A percentile compares a stretch with the other conserved stretches of the same genome.
These are phyloP conservation scores for Backusella tarrabulga DNA, from an alignment of 192 early-diverging fungal species.

Conservation along the genomic window DNA sequence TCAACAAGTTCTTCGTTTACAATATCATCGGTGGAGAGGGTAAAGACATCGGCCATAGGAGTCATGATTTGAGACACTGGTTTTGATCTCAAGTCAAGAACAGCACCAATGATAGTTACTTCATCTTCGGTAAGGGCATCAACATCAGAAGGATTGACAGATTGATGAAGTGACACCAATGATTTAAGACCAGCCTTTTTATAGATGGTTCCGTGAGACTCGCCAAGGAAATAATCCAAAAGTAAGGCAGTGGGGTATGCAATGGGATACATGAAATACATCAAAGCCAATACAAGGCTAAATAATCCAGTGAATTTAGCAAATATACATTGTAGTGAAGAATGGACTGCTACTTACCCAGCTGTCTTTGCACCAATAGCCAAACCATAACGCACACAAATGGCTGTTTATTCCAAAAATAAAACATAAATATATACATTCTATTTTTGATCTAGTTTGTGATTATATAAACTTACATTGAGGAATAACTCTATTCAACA, in stretches of 20 bases:
- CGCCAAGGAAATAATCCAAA: conserved; percentile 85
- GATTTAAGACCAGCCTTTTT: conserved; percentile 74
- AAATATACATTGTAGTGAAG: neutral
- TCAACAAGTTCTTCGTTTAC: conserved; percentile 58
- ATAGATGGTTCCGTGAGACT: conserved; percentile 88
- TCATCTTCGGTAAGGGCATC: conserved; percentile 76
- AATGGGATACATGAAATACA: conserved; percentile 67
- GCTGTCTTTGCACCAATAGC: conserved; percentile 89
- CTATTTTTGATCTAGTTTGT: neutral
- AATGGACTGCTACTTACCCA: conserved; percentile 28
- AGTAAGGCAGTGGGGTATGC: conserved; percentile 88
- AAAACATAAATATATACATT: neutral
- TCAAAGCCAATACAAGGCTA: conserved; percentile 61
- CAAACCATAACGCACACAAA: conserved; percentile 91
- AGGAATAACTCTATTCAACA: conserved; percentile 68
- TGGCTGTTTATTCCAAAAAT: conserved; percentile 43
- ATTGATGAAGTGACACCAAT: conserved; percentile 72
- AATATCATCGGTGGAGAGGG: conserved; percentile 58
- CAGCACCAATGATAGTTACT: conserved; percentile 76
- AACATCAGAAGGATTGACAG: conserved; percentile 50
- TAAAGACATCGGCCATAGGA: conserved; percentile 66
- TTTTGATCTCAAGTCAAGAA: conserved; percentile 75
- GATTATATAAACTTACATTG: conserved; percentile 43
- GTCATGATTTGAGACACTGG: conserved; percentile 69
- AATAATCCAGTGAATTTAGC: neutral